Percentiles rank a stretch among this genome's conserved stretches.
Evolutionary conservation across 1,284 basidiomycete genomes (phyloP).

Genomic region (Testicularia cyperi): DNA sequence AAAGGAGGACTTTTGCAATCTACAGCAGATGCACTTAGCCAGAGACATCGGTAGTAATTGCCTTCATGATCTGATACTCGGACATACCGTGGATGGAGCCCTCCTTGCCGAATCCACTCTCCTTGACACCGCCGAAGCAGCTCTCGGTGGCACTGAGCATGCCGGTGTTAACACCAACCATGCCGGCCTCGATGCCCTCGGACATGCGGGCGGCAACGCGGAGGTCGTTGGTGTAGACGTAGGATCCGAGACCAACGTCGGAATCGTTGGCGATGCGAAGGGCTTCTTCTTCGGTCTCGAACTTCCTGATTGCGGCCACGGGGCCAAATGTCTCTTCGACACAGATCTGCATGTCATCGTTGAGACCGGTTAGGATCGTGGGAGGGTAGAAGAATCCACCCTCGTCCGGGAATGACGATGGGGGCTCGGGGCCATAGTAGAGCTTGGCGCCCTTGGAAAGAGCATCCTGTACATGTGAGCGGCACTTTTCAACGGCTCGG

Average conservation of each 20-base stretch:
- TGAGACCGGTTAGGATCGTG: conserved; percentile 41
- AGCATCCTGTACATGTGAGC: conserved; percentile 20
- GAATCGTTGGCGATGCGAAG: conserved; percentile 35
- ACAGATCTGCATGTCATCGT: conserved; percentile 40
- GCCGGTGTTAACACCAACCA: conserved; percentile 44
- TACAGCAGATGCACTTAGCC: background rate
- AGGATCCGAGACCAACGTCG: conserved; percentile 36
- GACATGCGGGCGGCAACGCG: conserved; percentile 26
- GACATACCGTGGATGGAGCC: conserved; percentile 20
- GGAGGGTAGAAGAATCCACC: conserved; percentile 45
- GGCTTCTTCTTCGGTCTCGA: conserved; percentile 43
- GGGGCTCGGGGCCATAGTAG: conserved; percentile 17
- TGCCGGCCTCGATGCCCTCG: conserved; percentile 33
- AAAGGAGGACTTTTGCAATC: too few species aligned
- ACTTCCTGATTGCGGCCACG: conserved; percentile 38
- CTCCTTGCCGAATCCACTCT: conserved; percentile 30
- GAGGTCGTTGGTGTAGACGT: conserved; percentile 39
- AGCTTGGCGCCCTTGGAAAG: conserved; percentile 26
- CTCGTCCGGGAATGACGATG: background rate
- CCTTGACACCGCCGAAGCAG: conserved; percentile 31
- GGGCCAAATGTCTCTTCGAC: conserved; percentile 53
- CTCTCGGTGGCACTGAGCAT: conserved; percentile 33
- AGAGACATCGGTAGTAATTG: conserved; percentile 21
- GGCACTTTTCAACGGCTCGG: conserved; percentile 31
- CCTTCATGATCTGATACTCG: conserved; percentile 30